Evolutionary conservation across 306 rosid species (phyloP).

Genomic region (Rosa lucieae): DNA sequence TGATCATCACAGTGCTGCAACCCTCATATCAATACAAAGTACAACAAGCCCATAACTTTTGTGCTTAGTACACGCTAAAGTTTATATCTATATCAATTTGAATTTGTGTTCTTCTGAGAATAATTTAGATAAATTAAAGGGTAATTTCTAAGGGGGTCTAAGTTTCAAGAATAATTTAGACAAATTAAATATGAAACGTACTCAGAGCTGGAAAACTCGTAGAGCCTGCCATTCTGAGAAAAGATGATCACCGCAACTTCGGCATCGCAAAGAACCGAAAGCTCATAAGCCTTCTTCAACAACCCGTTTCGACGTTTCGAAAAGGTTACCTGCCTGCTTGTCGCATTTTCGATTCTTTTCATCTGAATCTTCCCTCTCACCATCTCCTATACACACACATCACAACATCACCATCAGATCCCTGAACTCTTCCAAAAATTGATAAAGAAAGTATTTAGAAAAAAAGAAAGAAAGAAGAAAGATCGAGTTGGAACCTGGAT

Average conservation of each 20-base stretch:
- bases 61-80: background rate
- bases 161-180: background rate
- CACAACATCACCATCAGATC: slow-evolving; percentile 4
- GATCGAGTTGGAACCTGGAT: background rate
- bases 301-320: slow-evolving; percentile 61
- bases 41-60: background rate
- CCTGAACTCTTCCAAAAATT: background rate
- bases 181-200: slow-evolving; percentile 30
- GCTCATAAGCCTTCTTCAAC: slow-evolving; percentile 66
- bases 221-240: slow-evolving; percentile 61
- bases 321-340: slow-evolving; percentile 63
- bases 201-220: slow-evolving; percentile 64
- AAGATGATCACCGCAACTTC: slow-evolving; percentile 59
- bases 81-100: background rate
- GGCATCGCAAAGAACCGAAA: slow-evolving; percentile 68
- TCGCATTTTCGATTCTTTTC: slow-evolving; percentile 54
- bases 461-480: background rate
- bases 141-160: background rate
- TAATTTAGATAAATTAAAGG: background rate
- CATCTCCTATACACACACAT: slow-evolving; percentile 34
- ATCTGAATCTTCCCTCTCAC: slow-evolving; percentile 69
- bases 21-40: background rate
- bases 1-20: background rate
- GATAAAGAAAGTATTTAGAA: background rate
- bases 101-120: background rate